These are phyloP conservation scores for Mytilinidion resinicola DNA, from an alignment of 495 filamentous ascomycete species.

Conservation along the genomic window DNA sequence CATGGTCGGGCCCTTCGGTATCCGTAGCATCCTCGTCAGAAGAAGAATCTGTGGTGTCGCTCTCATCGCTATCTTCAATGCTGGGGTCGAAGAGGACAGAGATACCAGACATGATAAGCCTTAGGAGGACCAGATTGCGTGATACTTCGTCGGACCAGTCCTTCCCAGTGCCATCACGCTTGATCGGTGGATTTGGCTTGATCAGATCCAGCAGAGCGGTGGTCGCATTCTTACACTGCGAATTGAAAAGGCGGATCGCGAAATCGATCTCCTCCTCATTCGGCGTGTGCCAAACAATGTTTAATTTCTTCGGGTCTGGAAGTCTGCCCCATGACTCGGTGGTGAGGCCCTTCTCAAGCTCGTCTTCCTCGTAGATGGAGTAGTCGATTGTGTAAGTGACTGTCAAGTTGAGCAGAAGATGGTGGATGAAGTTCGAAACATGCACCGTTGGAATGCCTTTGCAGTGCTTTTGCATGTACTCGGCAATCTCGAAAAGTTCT, in stretches of 20 bases:
- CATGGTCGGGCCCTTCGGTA: slow-evolving; percentile 37
- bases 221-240: slow-evolving; percentile 63
- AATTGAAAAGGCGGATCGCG: slow-evolving; percentile 79
- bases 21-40: slow-evolving; percentile 47
- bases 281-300: slow-evolving; percentile 86
- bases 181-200: slow-evolving; percentile 73
- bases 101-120: slow-evolving; percentile 80
- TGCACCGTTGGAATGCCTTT: slow-evolving; percentile 89
- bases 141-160: slow-evolving; percentile 98
- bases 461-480: slow-evolving; percentile 94
- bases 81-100: slow-evolving; percentile 81
- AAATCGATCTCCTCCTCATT: slow-evolving; percentile 73
- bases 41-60: slow-evolving; percentile 12
- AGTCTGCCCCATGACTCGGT: slow-evolving; percentile 73
- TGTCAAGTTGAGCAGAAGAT: slow-evolving; percentile 94
- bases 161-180: slow-evolving; percentile 89
- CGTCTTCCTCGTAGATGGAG: slow-evolving; percentile 69
- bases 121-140: slow-evolving; percentile 75
- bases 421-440: slow-evolving; percentile 95
- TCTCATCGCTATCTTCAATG: slow-evolving; percentile 35
- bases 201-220: slow-evolving; percentile 67
- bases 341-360: slow-evolving; percentile 49
- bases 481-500: slow-evolving; percentile 83
- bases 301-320: slow-evolving; percentile 63
- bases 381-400: slow-evolving; percentile 89